Conservation (phyloP, 2,329 filamentous ascomycete species). For the Sclerotinia trifoliorum region DNA sequence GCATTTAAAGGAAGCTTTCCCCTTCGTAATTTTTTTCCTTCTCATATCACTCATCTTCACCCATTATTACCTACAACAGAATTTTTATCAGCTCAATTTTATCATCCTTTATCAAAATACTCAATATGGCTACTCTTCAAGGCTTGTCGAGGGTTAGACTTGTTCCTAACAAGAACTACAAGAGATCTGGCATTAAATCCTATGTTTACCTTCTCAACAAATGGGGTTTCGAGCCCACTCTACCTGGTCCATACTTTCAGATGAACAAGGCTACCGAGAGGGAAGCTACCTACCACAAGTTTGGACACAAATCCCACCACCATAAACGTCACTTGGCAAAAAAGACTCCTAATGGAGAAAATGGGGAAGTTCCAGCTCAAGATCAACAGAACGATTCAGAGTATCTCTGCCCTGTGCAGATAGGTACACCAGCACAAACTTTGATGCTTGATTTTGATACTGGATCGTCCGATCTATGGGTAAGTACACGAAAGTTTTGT, state of each 20-base stretch:
- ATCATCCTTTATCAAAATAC: not conserved
- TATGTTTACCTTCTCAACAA: conserved; percentile 62
- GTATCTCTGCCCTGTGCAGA: conserved; percentile 62
- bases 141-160: conserved; percentile 47
- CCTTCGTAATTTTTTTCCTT: not conserved
- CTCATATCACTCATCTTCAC: not conserved
- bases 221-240: conserved; percentile 62
- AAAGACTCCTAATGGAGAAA: conserved; percentile 41
- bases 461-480: conserved; percentile 69
- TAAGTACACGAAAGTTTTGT: conserved; percentile 38
- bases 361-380: conserved; percentile 55
- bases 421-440: conserved; percentile 64
- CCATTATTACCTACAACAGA: not conserved
- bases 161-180: conserved; percentile 59
- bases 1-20: conserved; percentile 9
- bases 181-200: conserved; percentile 58
- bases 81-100: not conserved
- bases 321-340: conserved; percentile 50
- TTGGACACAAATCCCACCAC: conserved; percentile 50
- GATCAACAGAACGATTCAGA: conserved; percentile 66
- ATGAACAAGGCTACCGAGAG: conserved; percentile 43
- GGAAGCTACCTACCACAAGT: conserved; percentile 48
- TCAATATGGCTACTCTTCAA: conserved; percentile 37
- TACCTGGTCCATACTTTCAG: conserved; percentile 60
- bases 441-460: conserved; percentile 67